Conservation (phyloP, 805 yeast species). For the Cyberlindnera veronae region DNA sequence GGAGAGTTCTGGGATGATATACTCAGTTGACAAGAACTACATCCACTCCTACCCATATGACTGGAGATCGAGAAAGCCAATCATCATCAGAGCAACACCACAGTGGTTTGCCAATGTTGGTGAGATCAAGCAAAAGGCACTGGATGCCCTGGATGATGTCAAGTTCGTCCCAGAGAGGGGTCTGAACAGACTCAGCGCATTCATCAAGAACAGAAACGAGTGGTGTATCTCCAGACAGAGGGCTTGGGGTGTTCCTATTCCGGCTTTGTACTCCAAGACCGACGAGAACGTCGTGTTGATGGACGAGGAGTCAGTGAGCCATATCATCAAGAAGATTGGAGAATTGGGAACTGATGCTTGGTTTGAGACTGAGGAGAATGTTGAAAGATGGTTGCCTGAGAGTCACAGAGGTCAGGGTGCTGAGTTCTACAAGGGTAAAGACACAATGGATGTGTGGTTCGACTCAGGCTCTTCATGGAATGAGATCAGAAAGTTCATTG, state of each 20-base stretch:
- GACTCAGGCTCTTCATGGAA: conserved; percentile 96
- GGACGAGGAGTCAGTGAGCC: conserved; percentile 51
- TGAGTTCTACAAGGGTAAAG: conserved; percentile 62
- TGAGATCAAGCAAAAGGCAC: conserved; percentile 60
- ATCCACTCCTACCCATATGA: conserved; percentile 92
- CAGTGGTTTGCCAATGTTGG: conserved; percentile 95
- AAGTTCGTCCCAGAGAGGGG: conserved; percentile 75
- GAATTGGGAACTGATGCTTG: conserved; percentile 72
- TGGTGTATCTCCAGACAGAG: conserved; percentile 99
- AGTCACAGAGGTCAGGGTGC: conserved; percentile 38
- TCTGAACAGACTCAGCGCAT: conserved; percentile 62
- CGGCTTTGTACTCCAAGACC: conserved; percentile 61
- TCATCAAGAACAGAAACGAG: conserved; percentile 74
- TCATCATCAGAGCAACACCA: conserved; percentile 91
- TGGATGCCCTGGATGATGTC: conserved; percentile 57
- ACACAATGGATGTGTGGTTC: conserved; percentile 99
- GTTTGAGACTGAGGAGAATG: conserved; percentile 60
- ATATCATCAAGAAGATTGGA: conserved; percentile 53
- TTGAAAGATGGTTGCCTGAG: conserved; percentile 71
- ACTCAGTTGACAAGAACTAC: conserved; percentile 46
- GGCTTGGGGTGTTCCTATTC: conserved; percentile 97
- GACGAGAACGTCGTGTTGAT: conserved; percentile 62
- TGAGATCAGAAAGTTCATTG: conserved; percentile 40
- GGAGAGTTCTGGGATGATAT: conserved; percentile 41
- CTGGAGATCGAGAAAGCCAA: conserved; percentile 95